Conservation (phyloP, 345 rosid genomes). For the Brassica juncea region DNA sequence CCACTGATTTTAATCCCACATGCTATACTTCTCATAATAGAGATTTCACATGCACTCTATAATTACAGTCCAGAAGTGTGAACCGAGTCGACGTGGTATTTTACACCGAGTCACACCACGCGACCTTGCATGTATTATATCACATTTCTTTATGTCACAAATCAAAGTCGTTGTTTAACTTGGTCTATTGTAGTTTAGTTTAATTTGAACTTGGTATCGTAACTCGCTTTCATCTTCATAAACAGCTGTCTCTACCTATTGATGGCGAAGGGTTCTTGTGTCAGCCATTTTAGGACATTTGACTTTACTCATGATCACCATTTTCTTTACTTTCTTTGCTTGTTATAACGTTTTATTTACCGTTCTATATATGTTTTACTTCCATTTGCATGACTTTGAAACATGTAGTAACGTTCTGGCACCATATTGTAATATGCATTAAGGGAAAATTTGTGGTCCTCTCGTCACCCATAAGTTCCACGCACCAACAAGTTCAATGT, state of each 20-base stretch:
- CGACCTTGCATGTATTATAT: slow-evolving; percentile 13
- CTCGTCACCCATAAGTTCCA: slow-evolving; percentile 3
- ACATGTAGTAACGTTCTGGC: slow-evolving; percentile 32
- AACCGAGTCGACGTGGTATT: slow-evolving; percentile 37
- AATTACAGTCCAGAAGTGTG: slow-evolving; percentile 14
- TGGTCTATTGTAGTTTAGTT: slow-evolving; percentile 7
- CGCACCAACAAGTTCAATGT: slow-evolving; percentile 15
- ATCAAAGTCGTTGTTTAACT: slow-evolving; percentile 26
- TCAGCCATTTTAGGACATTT: slow-evolving; percentile 36
- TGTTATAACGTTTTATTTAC: slow-evolving; percentile 14
- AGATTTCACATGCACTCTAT: slow-evolving; percentile 36
- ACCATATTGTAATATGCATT: slow-evolving; percentile 27
- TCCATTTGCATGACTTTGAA: slow-evolving; percentile 16
- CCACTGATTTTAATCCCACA: slow-evolving; percentile 31
- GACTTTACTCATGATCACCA: slow-evolving; percentile 28
- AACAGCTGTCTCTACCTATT: slow-evolving; percentile 39
- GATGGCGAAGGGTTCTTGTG: slow-evolving; percentile 17
- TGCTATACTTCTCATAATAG: slow-evolving; percentile 34
- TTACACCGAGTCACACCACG: slow-evolving; percentile 28
- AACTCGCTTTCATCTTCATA: slow-evolving; percentile 30
- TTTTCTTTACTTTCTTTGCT: background rate
- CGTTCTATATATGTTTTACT: slow-evolving; percentile 17
- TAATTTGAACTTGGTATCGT: slow-evolving; percentile 7
- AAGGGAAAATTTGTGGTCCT: slow-evolving; percentile 32
- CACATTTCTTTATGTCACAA: background rate